Percentiles rank a stretch among this genome's conserved stretches.
Conservation (phyloP, 768 basidiomycete species). For the Tylopilus plumbeoviolaceoides region DNA sequence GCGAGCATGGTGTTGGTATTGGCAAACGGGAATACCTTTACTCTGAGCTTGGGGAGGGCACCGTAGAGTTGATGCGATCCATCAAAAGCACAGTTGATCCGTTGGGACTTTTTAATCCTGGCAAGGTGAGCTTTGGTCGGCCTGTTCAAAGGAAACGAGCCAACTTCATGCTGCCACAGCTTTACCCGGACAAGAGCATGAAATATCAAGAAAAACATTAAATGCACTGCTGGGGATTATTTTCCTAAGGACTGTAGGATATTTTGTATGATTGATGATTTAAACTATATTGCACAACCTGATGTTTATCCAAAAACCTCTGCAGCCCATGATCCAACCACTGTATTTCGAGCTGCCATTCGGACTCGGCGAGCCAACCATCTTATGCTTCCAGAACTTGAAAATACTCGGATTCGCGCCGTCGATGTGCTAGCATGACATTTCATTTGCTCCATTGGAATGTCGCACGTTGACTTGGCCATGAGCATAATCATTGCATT, state of each 20-base stretch:
- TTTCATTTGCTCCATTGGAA: no score
- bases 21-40: slow-evolving; percentile 81
- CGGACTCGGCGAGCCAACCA: no score
- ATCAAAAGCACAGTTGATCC: slow-evolving; percentile 78
- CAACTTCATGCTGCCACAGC: not conserved
- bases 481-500: no score
- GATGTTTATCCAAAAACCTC: no score
- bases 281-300: no score
- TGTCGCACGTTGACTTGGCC: no score
- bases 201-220: slow-evolving; percentile 4
- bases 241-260: not conserved
- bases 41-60: slow-evolving; percentile 77
- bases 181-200: slow-evolving; percentile 26
- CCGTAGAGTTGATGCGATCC: slow-evolving; percentile 78
- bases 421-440: no score
- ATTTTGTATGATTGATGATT: no score
- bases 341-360: no score
- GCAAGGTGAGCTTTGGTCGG: slow-evolving; percentile 50
- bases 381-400: no score
- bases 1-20: slow-evolving; percentile 85
- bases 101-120: slow-evolving; percentile 74
- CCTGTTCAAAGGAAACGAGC: not conserved
- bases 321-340: no score
- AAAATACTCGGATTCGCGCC: no score
- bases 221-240: not conserved